Evolutionary conservation across 805 yeast genomes (phyloP), one percentile per base, ranked within the genome.

Genomic region (Kazachstania bromeliacearum): DNA sequence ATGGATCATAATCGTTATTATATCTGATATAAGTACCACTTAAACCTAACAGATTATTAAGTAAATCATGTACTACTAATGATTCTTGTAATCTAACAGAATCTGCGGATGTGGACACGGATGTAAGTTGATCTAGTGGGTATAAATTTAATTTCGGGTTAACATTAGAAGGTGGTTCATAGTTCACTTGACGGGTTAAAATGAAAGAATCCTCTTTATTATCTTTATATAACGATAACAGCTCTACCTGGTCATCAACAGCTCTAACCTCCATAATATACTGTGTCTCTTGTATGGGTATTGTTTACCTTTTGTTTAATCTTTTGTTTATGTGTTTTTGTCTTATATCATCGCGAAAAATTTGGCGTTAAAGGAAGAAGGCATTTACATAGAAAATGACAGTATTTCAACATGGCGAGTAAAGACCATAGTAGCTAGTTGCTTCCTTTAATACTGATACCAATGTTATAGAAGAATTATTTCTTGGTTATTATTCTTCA

Each of bases 1-100:
- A 39, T 0, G 77, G 76, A 47, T 75, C 73, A 50, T 73, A 84
- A 15, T 67, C 64, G 29, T 75, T 80, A 22, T 78, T 69, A 51
- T 71, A 85, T 30, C 87, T 64, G 24, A 89, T 73, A 50, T 81
- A 85, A 15, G 67, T 66, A 0, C 96, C 96, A 55, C 87, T 95
- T 19, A 70, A 58, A 0, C 94, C 94, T 22, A 77, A 46, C 10
- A 92, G 54, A 1, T 83, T 79, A 46, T 69, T 70, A 15, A 85
- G 48, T 7, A 87, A 53, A 54, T 89, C 98, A 39, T 73, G 67
- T 12, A 81, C 64, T 1, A 92, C 68, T 18, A 78, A 66, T 0
- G 83, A 78, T 53, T 87, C 95, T 53, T 85, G 95, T 3, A 70
- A 67, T 33, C 70, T 64, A 71, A 73, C n/a, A 50, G 52, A 28